These are phyloP conservation scores for Pleodorina starrii DNA, from an alignment of 139 green algal genomes.

Conservation along the genomic window DNA sequence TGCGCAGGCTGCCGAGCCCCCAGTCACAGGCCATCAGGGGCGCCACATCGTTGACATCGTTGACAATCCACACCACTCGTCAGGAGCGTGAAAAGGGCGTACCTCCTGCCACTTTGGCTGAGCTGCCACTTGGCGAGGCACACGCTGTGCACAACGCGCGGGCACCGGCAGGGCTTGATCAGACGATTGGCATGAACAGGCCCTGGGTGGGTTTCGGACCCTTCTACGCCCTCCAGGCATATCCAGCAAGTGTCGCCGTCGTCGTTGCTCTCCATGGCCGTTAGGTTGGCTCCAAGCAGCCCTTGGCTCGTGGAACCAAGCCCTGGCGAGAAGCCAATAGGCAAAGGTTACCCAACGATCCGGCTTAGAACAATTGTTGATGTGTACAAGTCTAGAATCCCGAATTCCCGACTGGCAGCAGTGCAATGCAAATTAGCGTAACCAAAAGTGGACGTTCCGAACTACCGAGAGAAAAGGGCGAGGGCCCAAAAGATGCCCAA, in stretches of 20 bases:
- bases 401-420: neutral
- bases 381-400: neutral
- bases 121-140: slow-evolving; percentile 66
- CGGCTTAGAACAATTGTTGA: neutral
- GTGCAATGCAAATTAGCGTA: neutral
- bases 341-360: neutral
- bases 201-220: neutral
- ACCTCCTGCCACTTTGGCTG: slow-evolving; percentile 43
- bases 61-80: too few species aligned
- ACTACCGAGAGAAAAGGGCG: too few species aligned
- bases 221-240: slow-evolving; percentile 49
- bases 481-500: too few species aligned
- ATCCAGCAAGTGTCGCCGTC: slow-evolving; percentile 57
- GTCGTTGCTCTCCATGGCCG: neutral
- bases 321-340: neutral
- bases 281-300: too few species aligned
- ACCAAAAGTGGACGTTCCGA: neutral
- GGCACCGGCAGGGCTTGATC: slow-evolving; percentile 55
- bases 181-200: slow-evolving; percentile 14
- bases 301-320: too few species aligned
- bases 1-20: too few species aligned
- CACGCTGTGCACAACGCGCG: slow-evolving; percentile 36
- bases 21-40: too few species aligned
- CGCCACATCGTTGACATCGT: too few species aligned
- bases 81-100: too few species aligned